Evolutionary conservation across 176 grass and related monocot species (phyloP).

Genomic region (Triticum aestivum): DNA sequence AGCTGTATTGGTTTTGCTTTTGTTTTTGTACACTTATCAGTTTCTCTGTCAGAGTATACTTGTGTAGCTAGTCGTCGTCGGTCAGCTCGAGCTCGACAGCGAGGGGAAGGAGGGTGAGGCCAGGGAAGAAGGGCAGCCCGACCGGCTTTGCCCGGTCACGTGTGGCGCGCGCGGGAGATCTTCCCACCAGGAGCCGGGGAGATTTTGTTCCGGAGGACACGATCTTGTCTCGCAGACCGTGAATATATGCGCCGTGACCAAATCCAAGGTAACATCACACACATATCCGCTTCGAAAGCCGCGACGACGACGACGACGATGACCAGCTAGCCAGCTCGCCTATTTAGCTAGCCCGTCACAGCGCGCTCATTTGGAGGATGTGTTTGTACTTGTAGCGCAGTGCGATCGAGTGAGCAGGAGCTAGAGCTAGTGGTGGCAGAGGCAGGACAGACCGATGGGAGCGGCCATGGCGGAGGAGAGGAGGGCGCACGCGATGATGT

Average conservation of each 20-base stretch:
- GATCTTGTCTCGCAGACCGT: conserved; percentile 40
- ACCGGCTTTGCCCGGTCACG: not conserved
- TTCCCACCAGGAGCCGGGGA: conserved; percentile 2
- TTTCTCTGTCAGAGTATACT: too few relatives aligned
- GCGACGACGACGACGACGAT: not conserved
- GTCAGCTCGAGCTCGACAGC: not conserved
- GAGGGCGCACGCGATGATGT: conserved; percentile 51
- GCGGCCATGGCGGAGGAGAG: conserved; percentile 5
- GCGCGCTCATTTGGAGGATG: not conserved
- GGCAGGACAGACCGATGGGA: not conserved
- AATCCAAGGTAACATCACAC: conserved; percentile 29
- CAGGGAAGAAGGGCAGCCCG: not conserved
- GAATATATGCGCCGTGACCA: conserved; percentile 38
- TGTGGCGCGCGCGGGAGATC: conserved; percentile 22
- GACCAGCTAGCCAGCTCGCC: not conserved
- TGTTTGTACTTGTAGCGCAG: not conserved
- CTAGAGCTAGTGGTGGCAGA: not conserved
- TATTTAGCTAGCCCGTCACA: not conserved
- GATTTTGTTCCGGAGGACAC: conserved; percentile 32
- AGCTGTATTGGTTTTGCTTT: not conserved
- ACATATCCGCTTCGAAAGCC: conserved; percentile 40
- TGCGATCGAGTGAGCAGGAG: not conserved
- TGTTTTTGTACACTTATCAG: not conserved
- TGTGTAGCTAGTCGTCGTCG: too few relatives aligned
- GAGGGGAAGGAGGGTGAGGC: not conserved